Base-by-base conservation (phyloP, 1,284 basidiomycete genomes). In the Earliella scabrosa region DNA sequence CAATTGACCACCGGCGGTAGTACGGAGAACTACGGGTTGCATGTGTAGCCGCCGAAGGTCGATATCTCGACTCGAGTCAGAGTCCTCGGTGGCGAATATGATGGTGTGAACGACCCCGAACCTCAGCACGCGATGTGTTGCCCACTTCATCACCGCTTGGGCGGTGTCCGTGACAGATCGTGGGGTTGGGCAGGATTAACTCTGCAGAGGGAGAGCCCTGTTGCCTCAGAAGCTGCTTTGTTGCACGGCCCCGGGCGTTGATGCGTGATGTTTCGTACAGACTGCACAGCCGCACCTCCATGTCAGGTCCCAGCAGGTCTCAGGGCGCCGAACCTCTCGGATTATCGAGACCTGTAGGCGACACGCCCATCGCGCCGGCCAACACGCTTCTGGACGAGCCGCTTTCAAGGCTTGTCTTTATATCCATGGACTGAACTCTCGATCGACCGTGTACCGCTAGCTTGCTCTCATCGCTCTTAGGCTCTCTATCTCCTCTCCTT, bases 391-490 rank as follows among this genome's bases (percentile, higher is more conserved):
- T 41, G 21, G 18, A 38, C 16, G 9, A 38, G 20, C 11, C 21
- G 21, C 21, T 4, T 23, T 13, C n/a, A 29, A 24, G 34, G 9
- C n/a, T 21, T 20, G 10, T 36, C 43, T 38, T 20, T 45, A 45
- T 50, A 55, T 41, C 31, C 27, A 55, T 50, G 44, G 29, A 44
- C 48, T 55, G 54, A 55, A 27, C 27, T 32, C 18, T 27, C 27
- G 18, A 39, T 20, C 18, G 16, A 23, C 9, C 43, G 41, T 32
- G 14, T 41, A 36, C 21, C 44, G 5, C 35, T 26, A 29, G 26
- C 26, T 36, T 45, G 36, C 14, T 21, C 41, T 14, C 13, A 6
- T 24, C 8, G 10, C 20, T 2, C n/a, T 10, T 10, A n/a, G 9
- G 8, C 40, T 14, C 18, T 43, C 20, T 43, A 5, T 24, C 20